Evolutionary conservation across 768 basidiomycete genomes (phyloP).

Genomic region (Tylopilus sp.): DNA sequence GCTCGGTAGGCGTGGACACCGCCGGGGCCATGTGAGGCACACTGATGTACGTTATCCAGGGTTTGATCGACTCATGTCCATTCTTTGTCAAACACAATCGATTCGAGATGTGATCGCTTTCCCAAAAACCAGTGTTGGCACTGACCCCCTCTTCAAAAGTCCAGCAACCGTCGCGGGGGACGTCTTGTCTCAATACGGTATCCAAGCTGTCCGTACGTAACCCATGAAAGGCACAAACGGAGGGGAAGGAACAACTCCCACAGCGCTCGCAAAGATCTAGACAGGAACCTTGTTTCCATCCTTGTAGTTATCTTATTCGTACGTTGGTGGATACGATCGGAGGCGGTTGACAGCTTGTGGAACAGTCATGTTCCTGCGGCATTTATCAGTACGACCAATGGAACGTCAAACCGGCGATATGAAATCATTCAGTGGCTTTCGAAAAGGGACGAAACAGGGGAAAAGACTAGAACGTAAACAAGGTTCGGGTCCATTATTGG

Average conservation of each 20-base stretch:
- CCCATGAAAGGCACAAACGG: neutral
- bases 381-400: neutral
- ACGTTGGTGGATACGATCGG: too few relatives aligned
- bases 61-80: slow-evolving; percentile 90
- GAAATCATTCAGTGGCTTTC: neutral
- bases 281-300: neutral
- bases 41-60: slow-evolving; percentile 45
- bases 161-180: slow-evolving; percentile 58
- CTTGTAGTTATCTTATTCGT: neutral
- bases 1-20: slow-evolving; percentile 52
- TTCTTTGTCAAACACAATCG: slow-evolving; percentile 80
- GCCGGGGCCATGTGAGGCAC: slow-evolving; percentile 2
- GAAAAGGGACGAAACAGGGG: neutral
- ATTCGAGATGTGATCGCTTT: slow-evolving; percentile 97
- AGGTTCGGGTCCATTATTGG: neutral
- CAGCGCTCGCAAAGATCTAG: neutral
- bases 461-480: neutral
- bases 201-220: slow-evolving; percentile 35
- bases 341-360: neutral
- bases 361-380: too few relatives aligned
- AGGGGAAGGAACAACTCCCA: neutral
- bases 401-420: neutral
- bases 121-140: slow-evolving; percentile 83
- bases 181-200: slow-evolving; percentile 62
- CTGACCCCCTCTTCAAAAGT: slow-evolving; percentile 86